phyloP scores from a whole-genome alignment of 352 stramenopile species.

The Phytophthora colocasiae region DNA sequence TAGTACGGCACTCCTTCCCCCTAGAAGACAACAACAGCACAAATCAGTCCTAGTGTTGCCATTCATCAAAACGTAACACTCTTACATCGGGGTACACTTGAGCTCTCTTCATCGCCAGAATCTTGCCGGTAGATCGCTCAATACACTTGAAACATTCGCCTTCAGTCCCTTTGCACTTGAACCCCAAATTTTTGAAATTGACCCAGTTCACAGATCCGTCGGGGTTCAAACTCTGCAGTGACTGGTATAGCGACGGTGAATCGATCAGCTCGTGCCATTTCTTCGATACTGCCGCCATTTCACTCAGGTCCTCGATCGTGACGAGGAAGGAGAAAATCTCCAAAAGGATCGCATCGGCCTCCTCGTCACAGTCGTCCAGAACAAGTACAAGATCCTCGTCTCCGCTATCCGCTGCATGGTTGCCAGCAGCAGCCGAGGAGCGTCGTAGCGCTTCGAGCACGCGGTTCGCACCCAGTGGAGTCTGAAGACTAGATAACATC shows the following conservation, averaged over 20 bases:
- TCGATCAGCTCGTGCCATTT: constrained; percentile 70
- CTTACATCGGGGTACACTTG: constrained; percentile 73
- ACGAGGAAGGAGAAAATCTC: constrained; percentile 2
- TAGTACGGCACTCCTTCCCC: constrained; percentile 91
- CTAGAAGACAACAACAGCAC: constrained; percentile 15
- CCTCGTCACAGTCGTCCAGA: not conserved
- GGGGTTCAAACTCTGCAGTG: constrained; percentile 51
- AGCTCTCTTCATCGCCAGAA: constrained; percentile 82
- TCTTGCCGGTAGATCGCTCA: constrained; percentile 73
- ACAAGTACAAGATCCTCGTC: constrained; percentile 1
- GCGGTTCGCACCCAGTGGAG: not conserved
- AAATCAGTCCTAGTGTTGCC: no score
- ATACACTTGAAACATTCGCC: constrained; percentile 83
- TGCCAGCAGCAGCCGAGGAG: not conserved
- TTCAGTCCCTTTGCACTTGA: constrained; percentile 88
- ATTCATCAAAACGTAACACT: no score
- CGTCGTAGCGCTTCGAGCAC: not conserved
- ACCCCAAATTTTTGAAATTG: constrained; percentile 83
- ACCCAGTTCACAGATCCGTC: constrained; percentile 78
- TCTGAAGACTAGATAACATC: no score
- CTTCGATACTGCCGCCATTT: constrained; percentile 22
- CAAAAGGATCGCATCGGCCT: not conserved
- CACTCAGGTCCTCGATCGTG: not conserved
- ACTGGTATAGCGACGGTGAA: constrained; percentile 54
- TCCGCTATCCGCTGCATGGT: not conserved